These are phyloP conservation scores for Grigorovia jiainica DNA, from an alignment of 805 yeast species.

Conservation along the genomic window DNA sequence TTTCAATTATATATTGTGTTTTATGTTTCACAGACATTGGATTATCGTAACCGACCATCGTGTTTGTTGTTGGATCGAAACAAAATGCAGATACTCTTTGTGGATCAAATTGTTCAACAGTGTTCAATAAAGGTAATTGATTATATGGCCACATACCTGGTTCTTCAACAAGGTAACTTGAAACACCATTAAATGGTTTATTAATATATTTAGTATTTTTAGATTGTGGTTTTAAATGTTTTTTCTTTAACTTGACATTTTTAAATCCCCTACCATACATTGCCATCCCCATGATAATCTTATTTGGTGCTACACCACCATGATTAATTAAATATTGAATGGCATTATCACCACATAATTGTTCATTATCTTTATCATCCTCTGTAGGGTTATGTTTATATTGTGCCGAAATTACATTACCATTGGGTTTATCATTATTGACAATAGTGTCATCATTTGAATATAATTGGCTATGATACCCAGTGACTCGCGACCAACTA, in stretches of 20 bases:
- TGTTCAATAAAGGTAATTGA: constrained; percentile 38
- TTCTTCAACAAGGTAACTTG: constrained; percentile 36
- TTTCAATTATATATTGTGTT: constrained; percentile 43
- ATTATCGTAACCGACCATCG: constrained; percentile 60
- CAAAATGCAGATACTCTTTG: constrained; percentile 46
- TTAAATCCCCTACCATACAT: constrained; percentile 60
- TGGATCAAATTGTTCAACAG: constrained; percentile 43
- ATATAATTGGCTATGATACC: constrained; percentile 63
- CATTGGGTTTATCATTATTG: not conserved
- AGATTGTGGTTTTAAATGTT: constrained; percentile 10
- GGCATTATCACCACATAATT: constrained; percentile 40
- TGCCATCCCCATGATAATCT: constrained; percentile 79
- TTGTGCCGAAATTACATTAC: not conserved
- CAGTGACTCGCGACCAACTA: constrained; percentile 53
- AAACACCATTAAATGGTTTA: constrained; percentile 34
- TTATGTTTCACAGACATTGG: constrained; percentile 43
- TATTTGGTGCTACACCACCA: constrained; percentile 36
- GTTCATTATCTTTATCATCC: constrained; percentile 21
- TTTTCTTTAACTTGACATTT: constrained; percentile 19
- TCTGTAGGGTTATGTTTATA: constrained; percentile 8
- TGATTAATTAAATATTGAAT: constrained; percentile 34
- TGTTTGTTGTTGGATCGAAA: constrained; percentile 30
- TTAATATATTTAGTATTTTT: constrained; percentile 28
- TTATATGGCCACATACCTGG: constrained; percentile 48
- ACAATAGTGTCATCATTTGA: constrained; percentile 10